Evolutionary conservation across 176 grass and related monocot species (phyloP).

Genomic region (Phragmites australis): DNA sequence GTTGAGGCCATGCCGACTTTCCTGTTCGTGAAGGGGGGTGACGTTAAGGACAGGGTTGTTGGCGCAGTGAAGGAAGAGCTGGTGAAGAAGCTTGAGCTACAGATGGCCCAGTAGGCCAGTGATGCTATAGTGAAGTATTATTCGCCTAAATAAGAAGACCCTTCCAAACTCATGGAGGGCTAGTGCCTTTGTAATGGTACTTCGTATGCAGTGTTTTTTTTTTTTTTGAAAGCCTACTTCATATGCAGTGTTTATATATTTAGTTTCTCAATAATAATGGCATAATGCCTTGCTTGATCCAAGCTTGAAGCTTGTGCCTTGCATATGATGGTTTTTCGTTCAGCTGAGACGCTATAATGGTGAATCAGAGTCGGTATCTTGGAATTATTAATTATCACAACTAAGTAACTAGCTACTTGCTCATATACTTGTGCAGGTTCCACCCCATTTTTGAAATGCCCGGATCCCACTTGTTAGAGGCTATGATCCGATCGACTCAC

Average conservation of each 20-base stretch:
- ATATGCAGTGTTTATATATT: background rate
- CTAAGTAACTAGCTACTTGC: background rate
- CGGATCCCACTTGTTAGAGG: background rate
- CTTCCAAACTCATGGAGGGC: background rate
- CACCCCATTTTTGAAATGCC: background rate
- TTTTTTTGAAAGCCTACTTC: too few species aligned
- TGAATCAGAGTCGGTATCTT: background rate
- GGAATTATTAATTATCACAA: background rate
- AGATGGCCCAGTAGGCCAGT: conserved; percentile 20
- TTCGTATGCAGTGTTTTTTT: conserved; percentile 11
- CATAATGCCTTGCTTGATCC: conserved; percentile 31
- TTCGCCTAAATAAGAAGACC: conserved; percentile 48
- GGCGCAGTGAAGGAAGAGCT: conserved; percentile 52
- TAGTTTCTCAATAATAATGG: background rate
- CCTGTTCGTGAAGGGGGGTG: conserved; percentile 65
- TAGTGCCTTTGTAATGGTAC: conserved; percentile 15
- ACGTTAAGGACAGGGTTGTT: conserved; percentile 56
- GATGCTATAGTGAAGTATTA: background rate
- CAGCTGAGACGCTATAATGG: conserved; percentile 5
- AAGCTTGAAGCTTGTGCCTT: conserved; percentile 2
- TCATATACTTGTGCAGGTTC: too few species aligned
- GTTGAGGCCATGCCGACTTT: conserved; percentile 69
- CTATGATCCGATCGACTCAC: background rate
- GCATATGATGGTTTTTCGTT: conserved; percentile 1
- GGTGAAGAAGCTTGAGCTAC: conserved; percentile 42